phyloP scores from a whole-genome alignment of 257 asterid species.

The Paraleonurus japonicus region DNA sequence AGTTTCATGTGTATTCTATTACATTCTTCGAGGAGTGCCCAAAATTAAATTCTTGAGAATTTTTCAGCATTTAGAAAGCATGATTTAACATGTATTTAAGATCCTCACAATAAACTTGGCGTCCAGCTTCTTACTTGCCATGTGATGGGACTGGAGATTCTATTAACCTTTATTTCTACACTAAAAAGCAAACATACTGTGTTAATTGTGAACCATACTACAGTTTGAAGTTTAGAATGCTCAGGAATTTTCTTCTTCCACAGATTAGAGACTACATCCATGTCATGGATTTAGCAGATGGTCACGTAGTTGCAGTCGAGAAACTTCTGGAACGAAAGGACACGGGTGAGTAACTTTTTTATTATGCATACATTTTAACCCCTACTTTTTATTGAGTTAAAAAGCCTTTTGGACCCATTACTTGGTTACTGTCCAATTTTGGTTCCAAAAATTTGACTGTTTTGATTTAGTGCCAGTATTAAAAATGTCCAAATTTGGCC shows the following conservation, averaged over 20 bases:
- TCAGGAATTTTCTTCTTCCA: constrained; percentile 17
- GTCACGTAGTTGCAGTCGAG: constrained; percentile 85
- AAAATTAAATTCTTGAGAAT: not conserved
- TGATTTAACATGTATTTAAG: not conserved
- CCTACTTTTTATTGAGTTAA: not conserved
- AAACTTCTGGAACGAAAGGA: constrained; percentile 60
- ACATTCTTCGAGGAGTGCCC: not conserved
- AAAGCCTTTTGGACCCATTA: no score
- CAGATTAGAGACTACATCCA: constrained; percentile 97
- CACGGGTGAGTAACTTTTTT: constrained; percentile 43
- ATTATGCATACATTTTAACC: no score
- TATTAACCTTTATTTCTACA: not conserved
- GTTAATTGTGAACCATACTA: not conserved
- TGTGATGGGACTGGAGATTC: not conserved
- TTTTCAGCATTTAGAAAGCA: not conserved
- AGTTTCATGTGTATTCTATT: not conserved
- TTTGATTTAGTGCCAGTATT: no score
- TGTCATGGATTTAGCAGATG: constrained; percentile 98
- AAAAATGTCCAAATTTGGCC: no score
- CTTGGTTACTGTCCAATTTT: no score
- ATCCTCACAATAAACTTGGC: no score
- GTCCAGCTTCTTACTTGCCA: no score
- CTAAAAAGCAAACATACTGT: not conserved
- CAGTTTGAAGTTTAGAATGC: not conserved
- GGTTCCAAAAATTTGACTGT: no score